Conservation (phyloP, 495 filamentous ascomycete species). For the Hypoxylon subgilvum region DNA sequence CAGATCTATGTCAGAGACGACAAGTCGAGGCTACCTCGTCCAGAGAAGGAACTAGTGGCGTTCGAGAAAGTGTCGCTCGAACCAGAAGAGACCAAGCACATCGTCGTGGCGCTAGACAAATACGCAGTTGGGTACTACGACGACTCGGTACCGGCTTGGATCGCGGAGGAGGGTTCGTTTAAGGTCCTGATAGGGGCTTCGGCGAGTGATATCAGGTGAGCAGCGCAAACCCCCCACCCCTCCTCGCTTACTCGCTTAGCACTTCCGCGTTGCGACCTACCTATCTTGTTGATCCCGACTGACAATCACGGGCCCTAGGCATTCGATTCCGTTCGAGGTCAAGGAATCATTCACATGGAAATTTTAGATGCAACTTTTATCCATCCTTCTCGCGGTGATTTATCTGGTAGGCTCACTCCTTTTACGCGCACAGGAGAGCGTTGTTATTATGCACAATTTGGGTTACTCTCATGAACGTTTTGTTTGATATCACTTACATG, state of each 20-base stretch:
- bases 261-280: slow-evolving; percentile 14
- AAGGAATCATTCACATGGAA: slow-evolving; percentile 65
- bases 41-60: slow-evolving; percentile 77
- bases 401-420: slow-evolving; percentile 11
- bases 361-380: slow-evolving; percentile 43
- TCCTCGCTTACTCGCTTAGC: slow-evolving; percentile 19
- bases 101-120: slow-evolving; percentile 71
- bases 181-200: slow-evolving; percentile 67
- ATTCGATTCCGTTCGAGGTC: slow-evolving; percentile 58
- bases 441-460: slow-evolving; percentile 13
- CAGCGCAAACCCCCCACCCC: slow-evolving; percentile 7
- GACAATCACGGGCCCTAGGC: slow-evolving; percentile 47
- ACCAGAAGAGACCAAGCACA: slow-evolving; percentile 70
- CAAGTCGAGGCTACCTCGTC: slow-evolving; percentile 64
- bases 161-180: slow-evolving; percentile 78
- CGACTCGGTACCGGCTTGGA: slow-evolving; percentile 70
- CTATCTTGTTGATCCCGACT: slow-evolving; percentile 25
- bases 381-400: not conserved
- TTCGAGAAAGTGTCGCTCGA: slow-evolving; percentile 79
- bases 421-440: slow-evolving; percentile 17
- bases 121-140: slow-evolving; percentile 85
- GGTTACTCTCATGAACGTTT: not conserved
- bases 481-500: slow-evolving; percentile 24
- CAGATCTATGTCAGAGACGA: slow-evolving; percentile 75
- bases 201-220: slow-evolving; percentile 54